These are phyloP conservation scores for Phoenix dactylifera DNA, from an alignment of 176 grass and related monocot genomes.

Conservation along the genomic window DNA sequence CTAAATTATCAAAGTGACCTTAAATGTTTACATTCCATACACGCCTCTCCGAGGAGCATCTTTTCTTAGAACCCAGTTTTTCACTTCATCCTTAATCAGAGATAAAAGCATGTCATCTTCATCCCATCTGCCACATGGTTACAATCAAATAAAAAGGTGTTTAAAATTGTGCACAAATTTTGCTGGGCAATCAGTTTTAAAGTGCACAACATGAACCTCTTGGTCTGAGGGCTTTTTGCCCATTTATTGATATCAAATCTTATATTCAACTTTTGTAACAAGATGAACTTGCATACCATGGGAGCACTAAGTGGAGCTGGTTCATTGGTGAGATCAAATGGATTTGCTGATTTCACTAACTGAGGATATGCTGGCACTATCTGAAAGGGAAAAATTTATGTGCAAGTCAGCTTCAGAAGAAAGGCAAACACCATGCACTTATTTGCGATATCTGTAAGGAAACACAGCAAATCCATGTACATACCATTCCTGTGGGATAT, in stretches of 20 bases:
- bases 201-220: too few species aligned
- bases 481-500: conserved; percentile 64
- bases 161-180: too few species aligned
- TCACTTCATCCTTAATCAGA: too few species aligned
- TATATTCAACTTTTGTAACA: not conserved
- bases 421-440: not conserved
- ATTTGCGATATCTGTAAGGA: not conserved
- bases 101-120: too few species aligned
- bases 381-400: conserved; percentile 32
- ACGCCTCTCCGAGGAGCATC: too few species aligned
- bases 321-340: conserved; percentile 77
- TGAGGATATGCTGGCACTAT: conserved; percentile 54
- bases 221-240: not conserved
- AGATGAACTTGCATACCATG: conserved; percentile 23
- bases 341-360: conserved; percentile 57
- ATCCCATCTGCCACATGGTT: too few species aligned
- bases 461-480: conserved; percentile 5
- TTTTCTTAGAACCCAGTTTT: too few species aligned
- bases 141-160: too few species aligned
- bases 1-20: too few species aligned
- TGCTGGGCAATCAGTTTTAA: too few species aligned
- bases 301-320: conserved; percentile 40
- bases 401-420: conserved; percentile 18
- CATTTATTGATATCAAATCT: conserved; percentile 8
- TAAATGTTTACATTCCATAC: too few species aligned